Evolutionary conservation across 176 grass and related monocot genomes (phyloP), one percentile per base, ranked within the genome.

Genomic region (Triticum urartu): DNA sequence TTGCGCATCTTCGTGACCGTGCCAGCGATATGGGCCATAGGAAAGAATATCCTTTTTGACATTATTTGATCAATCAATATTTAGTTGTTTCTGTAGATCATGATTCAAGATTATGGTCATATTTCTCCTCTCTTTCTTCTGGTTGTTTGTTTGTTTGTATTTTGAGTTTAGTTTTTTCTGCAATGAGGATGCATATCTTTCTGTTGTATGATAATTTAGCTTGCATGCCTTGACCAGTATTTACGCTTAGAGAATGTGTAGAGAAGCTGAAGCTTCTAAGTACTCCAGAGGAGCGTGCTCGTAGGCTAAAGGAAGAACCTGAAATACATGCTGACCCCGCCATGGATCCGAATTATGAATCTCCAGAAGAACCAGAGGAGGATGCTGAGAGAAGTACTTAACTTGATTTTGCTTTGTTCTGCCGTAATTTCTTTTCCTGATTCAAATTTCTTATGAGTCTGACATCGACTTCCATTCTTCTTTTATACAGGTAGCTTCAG

Each of bases 11-110:
- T 88, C 93, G 97, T 45, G 97, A 99, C 77, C 97, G 97, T 56
- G 97, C 97, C 62, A 99, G 97, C n/a, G 97, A 99, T 88, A 96
- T 87, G 74, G 97, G 97, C 30, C 92, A 62, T 88, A 94, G 97
- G 80, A 99, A 96, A 96, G 97, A 99, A 99, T 99, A 99, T 99
- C 97, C 94, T 96, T 94, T 70, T 83, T 73, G 56, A 76, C 54
- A 54, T 64, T 64, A 39, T 87, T 79, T 80, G 66, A 68, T 85
- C 36, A 32, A 48, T 21, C 21, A 74, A 5, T 21, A 80, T 58
- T 22, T 48, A 60, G 32, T 36, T 54, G 50, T 54, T 54, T 54
- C 50, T 60, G 20, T 48, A 40, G 61, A 75, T 71, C 26, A 62
- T 86, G 45, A 15, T 80, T 74, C 20, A 79, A 12, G 14, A 60